A percentile compares a stretch with the other conserved stretches of the same genome.
Conservation (phyloP, 352 stramenopile genomes). For the Pythium sp. region DNA sequence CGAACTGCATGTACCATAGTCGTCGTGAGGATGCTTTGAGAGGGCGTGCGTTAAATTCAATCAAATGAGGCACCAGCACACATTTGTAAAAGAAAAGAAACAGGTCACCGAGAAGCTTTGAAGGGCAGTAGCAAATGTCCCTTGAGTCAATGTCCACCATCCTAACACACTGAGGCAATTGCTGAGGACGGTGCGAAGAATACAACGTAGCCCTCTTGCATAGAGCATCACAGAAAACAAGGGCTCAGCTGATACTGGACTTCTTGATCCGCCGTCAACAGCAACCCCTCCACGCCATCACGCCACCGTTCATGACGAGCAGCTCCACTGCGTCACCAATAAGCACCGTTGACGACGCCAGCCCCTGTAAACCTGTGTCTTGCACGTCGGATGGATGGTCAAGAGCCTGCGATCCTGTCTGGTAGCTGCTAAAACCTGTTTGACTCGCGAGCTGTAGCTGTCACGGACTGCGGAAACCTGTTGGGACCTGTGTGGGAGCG, state of each 20-base stretch:
- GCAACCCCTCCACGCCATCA: not conserved
- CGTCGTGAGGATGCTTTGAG: not conserved
- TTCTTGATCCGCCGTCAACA: not conserved
- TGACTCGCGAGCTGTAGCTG: not conserved
- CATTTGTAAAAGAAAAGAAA: not conserved
- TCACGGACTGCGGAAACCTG: not conserved
- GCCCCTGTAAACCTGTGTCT: not conserved
- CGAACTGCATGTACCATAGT: not conserved
- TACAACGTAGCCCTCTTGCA: not conserved
- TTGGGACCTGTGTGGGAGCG: not conserved
- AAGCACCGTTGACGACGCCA: not conserved
- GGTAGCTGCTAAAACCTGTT: constrained; percentile 2
- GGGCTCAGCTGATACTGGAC: not conserved
- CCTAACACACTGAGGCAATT: not conserved
- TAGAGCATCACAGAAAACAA: not conserved
- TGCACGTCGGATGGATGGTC: not conserved
- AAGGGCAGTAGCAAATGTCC: not conserved
- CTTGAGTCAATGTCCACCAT: not conserved
- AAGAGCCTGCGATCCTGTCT: not conserved
- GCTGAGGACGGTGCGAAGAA: not conserved
- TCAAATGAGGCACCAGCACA: not conserved
- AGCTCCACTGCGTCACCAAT: not conserved
- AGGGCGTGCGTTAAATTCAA: too few species aligned
- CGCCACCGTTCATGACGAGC: not conserved
- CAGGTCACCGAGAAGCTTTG: not conserved